A percentile compares a stretch with the other conserved stretches of the same genome.
These are phyloP conservation scores for Coriolopsis trogii DNA, from an alignment of 1,284 basidiomycete genomes.

Conservation along the genomic window DNA sequence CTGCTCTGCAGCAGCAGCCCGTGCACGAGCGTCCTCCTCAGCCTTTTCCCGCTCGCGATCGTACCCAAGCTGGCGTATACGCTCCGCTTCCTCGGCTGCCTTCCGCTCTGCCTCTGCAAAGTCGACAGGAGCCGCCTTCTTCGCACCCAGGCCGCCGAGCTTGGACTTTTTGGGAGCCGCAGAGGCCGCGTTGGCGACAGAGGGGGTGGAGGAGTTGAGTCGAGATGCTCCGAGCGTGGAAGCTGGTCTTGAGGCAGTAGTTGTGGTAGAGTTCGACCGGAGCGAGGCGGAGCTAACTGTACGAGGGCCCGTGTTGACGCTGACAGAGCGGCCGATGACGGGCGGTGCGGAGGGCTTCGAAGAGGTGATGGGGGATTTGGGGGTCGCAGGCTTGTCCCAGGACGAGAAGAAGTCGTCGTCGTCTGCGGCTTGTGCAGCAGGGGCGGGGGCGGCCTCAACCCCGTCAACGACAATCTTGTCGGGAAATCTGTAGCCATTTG, in stretches of 20 bases:
- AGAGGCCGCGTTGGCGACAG: slow-evolving; percentile 36
- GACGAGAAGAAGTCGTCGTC: slow-evolving; percentile 96
- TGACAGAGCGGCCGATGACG: slow-evolving; percentile 51
- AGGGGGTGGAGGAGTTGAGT: slow-evolving; percentile 48
- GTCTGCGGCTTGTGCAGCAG: slow-evolving; percentile 43
- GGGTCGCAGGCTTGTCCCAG: slow-evolving; percentile 85
- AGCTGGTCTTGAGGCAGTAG: slow-evolving; percentile 39
- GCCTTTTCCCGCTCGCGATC: slow-evolving; percentile 81
- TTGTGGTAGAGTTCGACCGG: slow-evolving; percentile 46
- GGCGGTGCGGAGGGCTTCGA: slow-evolving; percentile 60
- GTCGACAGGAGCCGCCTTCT: slow-evolving; percentile 82
- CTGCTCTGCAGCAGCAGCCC: slow-evolving; percentile 56
- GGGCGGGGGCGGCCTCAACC: slow-evolving; percentile 45
- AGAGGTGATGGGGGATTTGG: slow-evolving; percentile 50
- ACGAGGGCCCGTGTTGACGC: slow-evolving; percentile 51
- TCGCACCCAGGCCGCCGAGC: slow-evolving; percentile 84
- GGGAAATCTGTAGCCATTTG: slow-evolving; percentile 61
- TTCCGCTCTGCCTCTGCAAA: slow-evolving; percentile 92
- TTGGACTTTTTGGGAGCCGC: slow-evolving; percentile 64
- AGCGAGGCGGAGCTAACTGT: slow-evolving; percentile 66
- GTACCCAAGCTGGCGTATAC: slow-evolving; percentile 88
- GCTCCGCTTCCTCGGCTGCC: slow-evolving; percentile 87
- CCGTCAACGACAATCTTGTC: slow-evolving; percentile 82
- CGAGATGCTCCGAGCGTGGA: slow-evolving; percentile 57
- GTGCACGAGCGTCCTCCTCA: slow-evolving; percentile 63